Evolutionary conservation across 1,284 basidiomycete genomes (phyloP).

Genomic region (Tausonia pullulans): DNA sequence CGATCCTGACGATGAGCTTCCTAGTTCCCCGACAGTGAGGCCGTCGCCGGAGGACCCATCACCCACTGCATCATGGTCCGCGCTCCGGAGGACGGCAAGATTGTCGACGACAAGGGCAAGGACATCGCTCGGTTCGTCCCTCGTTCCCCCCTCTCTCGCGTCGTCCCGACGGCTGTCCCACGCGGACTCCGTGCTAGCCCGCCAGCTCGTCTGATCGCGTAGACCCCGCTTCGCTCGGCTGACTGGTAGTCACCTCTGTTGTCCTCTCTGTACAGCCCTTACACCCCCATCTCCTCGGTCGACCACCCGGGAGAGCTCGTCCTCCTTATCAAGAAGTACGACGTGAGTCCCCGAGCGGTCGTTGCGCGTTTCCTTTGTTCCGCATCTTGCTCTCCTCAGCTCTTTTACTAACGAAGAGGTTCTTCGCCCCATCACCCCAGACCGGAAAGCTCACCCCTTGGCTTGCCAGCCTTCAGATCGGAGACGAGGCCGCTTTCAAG

Average conservation of each 20-base stretch:
- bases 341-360: slow-evolving; percentile 23
- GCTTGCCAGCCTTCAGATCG: slow-evolving; percentile 59
- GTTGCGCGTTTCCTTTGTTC: no score
- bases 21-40: slow-evolving; percentile 67
- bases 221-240: no score
- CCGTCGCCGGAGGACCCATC: slow-evolving; percentile 56
- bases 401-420: background rate
- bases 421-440: slow-evolving; percentile 41
- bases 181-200: background rate
- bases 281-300: slow-evolving; percentile 68
- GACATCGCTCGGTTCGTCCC: slow-evolving; percentile 53
- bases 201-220: background rate
- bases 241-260: background rate
- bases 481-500: slow-evolving; percentile 72
- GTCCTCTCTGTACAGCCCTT: slow-evolving; percentile 39
- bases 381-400: no score
- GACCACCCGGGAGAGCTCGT: slow-evolving; percentile 62
- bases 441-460: slow-evolving; percentile 67
- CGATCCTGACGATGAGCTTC: slow-evolving; percentile 56
- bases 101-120: slow-evolving; percentile 66
- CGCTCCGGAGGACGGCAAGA: slow-evolving; percentile 35
- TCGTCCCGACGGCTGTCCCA: background rate
- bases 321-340: slow-evolving; percentile 71
- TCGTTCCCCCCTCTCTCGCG: slow-evolving; percentile 33
- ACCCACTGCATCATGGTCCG: slow-evolving; percentile 45